Percentiles rank a stretch among this genome's conserved stretches.
Conservation (phyloP, 176 grass and related monocot species). For the Oropetium thomaeum region DNA sequence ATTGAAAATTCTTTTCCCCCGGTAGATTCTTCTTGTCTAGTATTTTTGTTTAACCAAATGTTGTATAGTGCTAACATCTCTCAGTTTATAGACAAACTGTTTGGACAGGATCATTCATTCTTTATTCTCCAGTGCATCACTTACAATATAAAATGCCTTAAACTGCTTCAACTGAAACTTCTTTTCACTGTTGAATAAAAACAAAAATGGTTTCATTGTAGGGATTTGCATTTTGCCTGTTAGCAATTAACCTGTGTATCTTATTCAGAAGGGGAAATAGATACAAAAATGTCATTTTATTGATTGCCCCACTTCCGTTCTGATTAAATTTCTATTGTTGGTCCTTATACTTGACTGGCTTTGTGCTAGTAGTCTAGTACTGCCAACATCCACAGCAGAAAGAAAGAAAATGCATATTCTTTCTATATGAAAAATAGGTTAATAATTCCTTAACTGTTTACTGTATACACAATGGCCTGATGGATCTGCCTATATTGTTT, state of each 20-base stretch:
- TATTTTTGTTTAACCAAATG: neutral
- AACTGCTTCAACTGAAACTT: neutral
- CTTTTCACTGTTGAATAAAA: neutral
- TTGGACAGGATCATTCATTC: neutral
- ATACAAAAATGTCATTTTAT: neutral
- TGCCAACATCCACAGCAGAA: neutral
- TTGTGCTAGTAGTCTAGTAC: neutral
- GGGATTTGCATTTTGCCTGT: neutral
- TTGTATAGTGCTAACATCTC: neutral
- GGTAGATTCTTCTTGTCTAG: neutral
- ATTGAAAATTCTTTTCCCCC: slow-evolving; percentile 2
- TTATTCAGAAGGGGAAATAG: neutral
- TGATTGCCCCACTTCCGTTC: neutral
- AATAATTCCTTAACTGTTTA: neutral
- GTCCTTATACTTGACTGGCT: neutral
- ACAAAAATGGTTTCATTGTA: slow-evolving; percentile 1
- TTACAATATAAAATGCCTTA: neutral
- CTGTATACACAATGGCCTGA: neutral
- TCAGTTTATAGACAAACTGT: slow-evolving; percentile 3
- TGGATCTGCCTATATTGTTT: slow-evolving; percentile 8
- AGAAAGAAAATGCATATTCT: neutral
- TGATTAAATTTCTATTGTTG: neutral
- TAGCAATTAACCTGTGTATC: neutral
- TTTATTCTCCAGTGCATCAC: neutral
- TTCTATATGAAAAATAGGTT: neutral